A percentile compares a stretch with the other conserved stretches of the same genome.
Conservation (phyloP, 2,329 filamentous ascomycete genomes). For the Sporothrix phasma region DNA sequence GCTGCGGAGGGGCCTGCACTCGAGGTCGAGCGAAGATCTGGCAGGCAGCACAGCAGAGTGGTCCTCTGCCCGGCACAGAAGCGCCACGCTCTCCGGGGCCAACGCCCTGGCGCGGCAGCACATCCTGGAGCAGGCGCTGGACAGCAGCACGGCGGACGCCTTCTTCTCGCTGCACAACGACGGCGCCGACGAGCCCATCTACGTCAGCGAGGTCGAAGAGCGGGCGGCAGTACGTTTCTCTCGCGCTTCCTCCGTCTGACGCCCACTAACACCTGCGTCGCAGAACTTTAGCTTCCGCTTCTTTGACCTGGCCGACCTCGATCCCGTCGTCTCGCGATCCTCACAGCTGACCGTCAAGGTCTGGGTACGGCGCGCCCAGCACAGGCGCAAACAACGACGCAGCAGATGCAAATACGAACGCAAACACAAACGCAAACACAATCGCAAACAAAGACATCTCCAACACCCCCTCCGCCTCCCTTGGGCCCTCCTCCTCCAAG, state of each 20-base stretch:
- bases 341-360: constrained; percentile 58
- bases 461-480: neutral
- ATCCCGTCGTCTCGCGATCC: constrained; percentile 53
- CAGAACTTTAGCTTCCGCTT: constrained; percentile 80
- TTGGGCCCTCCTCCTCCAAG: constrained; percentile 58
- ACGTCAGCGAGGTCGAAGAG: constrained; percentile 73
- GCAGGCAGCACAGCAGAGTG: constrained; percentile 28
- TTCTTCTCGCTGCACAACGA: constrained; percentile 78
- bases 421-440: neutral
- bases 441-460: neutral
- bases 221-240: constrained; percentile 52
- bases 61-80: constrained; percentile 32
- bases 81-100: constrained; percentile 38
- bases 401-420: neutral
- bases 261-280: neutral
- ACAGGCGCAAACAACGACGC: no score
- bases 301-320: constrained; percentile 62
- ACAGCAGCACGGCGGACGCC: constrained; percentile 66
- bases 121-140: constrained; percentile 63
- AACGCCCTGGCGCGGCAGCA: constrained; percentile 50
- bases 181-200: constrained; percentile 61
- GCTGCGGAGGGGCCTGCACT: constrained; percentile 35
- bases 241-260: neutral
- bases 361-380: constrained; percentile 62
- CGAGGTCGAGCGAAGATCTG: constrained; percentile 45